Base-by-base conservation (phyloP, 2,329 filamentous ascomycete genomes). In the Fusarium phyllophilum region DNA sequence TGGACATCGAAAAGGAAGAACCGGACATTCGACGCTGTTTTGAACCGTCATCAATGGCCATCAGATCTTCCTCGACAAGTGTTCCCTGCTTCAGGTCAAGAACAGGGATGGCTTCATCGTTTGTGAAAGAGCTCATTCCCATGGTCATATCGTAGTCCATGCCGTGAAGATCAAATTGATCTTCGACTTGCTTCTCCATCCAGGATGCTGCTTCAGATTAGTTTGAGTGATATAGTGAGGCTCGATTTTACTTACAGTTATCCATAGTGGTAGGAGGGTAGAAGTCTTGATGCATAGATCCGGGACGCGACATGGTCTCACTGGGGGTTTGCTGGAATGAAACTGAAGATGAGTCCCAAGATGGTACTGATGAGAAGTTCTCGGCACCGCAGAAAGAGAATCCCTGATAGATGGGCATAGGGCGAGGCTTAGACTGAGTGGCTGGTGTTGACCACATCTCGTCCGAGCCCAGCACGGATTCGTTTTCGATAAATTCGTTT, bases 1-100 rank as follows among this genome's bases (percentile, higher is more conserved):
- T 93, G 22, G 92, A 94, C 83, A 94, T 88, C 44, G 91, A 92
- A 78, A 93, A 93, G 3, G 92, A 93, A 6, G 92, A 93, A 54
- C 91, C 91, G 26, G 92, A 93, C 85, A 93, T 88, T 70, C 91
- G 88, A 67, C 91, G 87, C 52, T 87, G 85, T 71, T 89, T 87
- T 51, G 87, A 81, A n/a, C 83, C 84, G 61, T 86, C 83, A 45
- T 90, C 89, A 68, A 88, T 85, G 65, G 83, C 84, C 68, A 88
- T 77, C 24, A 82, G 73, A 41, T 90, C 88, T 61, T 84, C 82
- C n/a, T 91, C 89, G 29, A 80, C 78, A 41, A 80, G 85, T 75
- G 74, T 83, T 75, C 68, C 85, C 75, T 88, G 90, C 77, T 89
- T 85, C 66, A 91, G 81, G 78, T 92, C 90, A 41, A 91, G 83